Base-by-base conservation (phyloP, 2,329 filamentous ascomycete genomes). In the Moelleriella libera region DNA sequence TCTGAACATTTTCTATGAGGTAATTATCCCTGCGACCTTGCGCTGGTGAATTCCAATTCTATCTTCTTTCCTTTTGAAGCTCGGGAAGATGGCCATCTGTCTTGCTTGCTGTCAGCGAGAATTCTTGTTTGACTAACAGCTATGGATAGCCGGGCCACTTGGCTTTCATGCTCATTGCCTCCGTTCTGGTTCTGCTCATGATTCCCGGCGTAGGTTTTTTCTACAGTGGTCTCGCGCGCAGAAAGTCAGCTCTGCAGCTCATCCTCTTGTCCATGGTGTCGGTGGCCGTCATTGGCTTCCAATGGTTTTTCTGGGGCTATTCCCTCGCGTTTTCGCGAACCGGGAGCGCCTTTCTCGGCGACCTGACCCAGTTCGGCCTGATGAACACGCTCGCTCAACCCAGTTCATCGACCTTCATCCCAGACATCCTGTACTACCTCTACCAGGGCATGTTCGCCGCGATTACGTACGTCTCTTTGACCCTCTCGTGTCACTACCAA, bases 251-350 rank as follows among this genome's bases (percentile, higher is more conserved):
- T 4, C 73, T 95, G 47, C 86, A 87, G 14, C 74, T 95, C 51
- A 83, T 94, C 63, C 89, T 86, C 75, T 75, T 94, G 4, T 85
- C 85, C 11, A 77, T 94, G 69, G 83, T 94, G 69, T 82, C 85
- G 12, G 78, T 83, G 4, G 85, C 79, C 9, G 79, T 94, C 53
- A 79, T 88, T 51, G 82, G 80, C 45, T 94, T 94, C 67, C 87
- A 94, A 61, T 95, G 88, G 88, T 94, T 94, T 71, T 90, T 94
- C 71, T 94, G 88, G 88, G 88, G 88, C 44, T 94, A 90, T 65
- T 90, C 85, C 9, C 70, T 94, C 46, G 76, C 86, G 52, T 94
- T 94, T 66, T 88, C 85, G 6, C 85, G 88, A 64, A 78, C 78
- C 28, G 85, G 85, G 49, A 84, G 83, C 55, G 73, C 73, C 53